A percentile compares a stretch with the other conserved stretches of the same genome.
These are phyloP conservation scores for Zea luxurians DNA, from an alignment of 176 grass and related monocot species.

Conservation along the genomic window DNA sequence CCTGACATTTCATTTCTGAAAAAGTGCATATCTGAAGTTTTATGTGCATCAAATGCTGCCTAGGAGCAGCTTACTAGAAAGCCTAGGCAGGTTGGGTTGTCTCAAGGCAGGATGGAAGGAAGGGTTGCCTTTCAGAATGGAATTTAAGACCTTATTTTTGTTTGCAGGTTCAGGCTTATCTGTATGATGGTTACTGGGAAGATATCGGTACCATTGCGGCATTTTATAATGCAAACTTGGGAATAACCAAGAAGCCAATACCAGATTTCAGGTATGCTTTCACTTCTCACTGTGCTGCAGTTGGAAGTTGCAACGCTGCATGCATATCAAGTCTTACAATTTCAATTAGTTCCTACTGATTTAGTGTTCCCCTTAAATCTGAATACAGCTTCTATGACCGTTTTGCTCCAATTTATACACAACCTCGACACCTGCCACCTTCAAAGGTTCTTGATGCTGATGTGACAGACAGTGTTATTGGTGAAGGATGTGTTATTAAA, in stretches of 20 bases:
- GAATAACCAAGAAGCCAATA: conserved; percentile 92
- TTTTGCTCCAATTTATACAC: conserved; percentile 93
- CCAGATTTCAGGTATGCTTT: conserved; percentile 89
- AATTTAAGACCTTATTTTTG: conserved; percentile 20
- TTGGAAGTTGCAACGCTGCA: background rate
- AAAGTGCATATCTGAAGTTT: background rate
- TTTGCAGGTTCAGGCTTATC: conserved; percentile 85
- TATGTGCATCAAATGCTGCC: conserved; percentile 11
- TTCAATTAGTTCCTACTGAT: conserved; percentile 27
- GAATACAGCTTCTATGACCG: conserved; percentile 96
- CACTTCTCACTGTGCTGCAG: background rate
- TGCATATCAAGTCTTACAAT: conserved; percentile 23
- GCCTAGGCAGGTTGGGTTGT: background rate
- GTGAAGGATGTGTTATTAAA: conserved; percentile 96
- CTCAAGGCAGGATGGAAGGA: background rate
- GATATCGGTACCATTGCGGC: conserved; percentile 93
- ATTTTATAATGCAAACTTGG: conserved; percentile 91
- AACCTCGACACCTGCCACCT: conserved; percentile 90
- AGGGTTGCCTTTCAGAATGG: background rate
- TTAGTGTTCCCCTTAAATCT: conserved; percentile 35
- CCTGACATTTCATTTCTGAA: background rate
- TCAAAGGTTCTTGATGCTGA: conserved; percentile 96
- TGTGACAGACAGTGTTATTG: conserved; percentile 93
- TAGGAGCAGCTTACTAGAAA: conserved; percentile 23
- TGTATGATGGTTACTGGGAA: conserved; percentile 99